phyloP scores from a whole-genome alignment of 495 filamentous ascomycete genomes.

The Bryoglossum gracile region DNA sequence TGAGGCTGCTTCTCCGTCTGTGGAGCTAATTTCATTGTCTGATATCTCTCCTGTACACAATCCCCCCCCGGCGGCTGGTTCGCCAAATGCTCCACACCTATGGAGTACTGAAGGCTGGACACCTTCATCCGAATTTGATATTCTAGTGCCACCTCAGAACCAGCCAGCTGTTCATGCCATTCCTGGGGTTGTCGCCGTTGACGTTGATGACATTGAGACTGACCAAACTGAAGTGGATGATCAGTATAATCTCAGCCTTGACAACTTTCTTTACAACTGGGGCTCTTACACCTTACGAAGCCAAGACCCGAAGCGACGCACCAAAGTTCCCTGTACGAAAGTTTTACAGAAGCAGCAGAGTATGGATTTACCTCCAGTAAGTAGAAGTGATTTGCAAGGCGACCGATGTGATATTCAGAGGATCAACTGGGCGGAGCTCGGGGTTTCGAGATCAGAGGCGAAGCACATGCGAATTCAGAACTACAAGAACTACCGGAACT shows the following conservation, averaged over 20 bases:
- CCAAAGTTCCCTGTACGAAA: constrained; percentile 1
- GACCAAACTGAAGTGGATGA: constrained; percentile 23
- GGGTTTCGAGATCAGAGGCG: constrained; percentile 53
- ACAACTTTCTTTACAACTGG: constrained; percentile 23
- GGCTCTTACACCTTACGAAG: background rate
- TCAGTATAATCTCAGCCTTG: constrained; percentile 18
- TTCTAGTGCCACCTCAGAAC: background rate
- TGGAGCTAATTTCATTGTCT: constrained; percentile 9
- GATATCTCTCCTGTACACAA: background rate
- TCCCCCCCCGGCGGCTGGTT: background rate
- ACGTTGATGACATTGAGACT: constrained; percentile 11
- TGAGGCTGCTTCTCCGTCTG: no score
- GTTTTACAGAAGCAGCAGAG: constrained; percentile 11
- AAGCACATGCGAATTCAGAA: constrained; percentile 47
- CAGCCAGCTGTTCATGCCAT: background rate
- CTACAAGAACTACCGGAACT: constrained; percentile 54
- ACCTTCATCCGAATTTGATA: constrained; percentile 1
- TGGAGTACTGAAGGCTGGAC: constrained; percentile 7
- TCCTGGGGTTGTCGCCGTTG: background rate
- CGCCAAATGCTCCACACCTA: constrained; percentile 4
- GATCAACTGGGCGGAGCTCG: constrained; percentile 63
- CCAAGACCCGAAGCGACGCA: background rate
- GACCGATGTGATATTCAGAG: constrained; percentile 69
- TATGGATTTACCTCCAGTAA: constrained; percentile 1
- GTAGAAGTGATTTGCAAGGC: constrained; percentile 39